Base-by-base conservation (phyloP, 345 rosid species). In the Salix exigua region DNA sequence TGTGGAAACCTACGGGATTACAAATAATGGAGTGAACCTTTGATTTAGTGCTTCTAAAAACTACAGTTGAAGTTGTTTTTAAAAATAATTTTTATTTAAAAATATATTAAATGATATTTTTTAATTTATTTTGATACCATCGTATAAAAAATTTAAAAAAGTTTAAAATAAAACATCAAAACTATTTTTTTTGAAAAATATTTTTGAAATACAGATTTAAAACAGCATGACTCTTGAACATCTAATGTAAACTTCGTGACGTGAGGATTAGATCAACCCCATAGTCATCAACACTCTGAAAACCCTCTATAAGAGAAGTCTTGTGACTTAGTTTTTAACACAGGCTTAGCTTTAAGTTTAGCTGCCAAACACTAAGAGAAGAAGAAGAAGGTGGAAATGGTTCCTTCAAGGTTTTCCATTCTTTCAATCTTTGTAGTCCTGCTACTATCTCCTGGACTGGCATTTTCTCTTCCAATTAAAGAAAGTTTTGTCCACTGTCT, bases 401-500 rank as follows among this genome's bases (percentile, higher is more conserved):
- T 48, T 16, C 28, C 68, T 69, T 30, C 80, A 7, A 66, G 28
- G n/a, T 68, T 63, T 25, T n/a, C 28, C 64, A 0, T 73, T 28
- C 48, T 83, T 69, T 37, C 84, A 26, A 48, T 70, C 8, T 63
- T 89, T 68, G 33, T 70, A 0, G 8, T 83, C 71, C 28, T 86
- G n/a, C 66, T 77, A 5, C 14, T 72, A 1, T 73, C 72, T 60
- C 66, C 78, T 71, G 48, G 74, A 8, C 37, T 18, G 26, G 2
- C 28, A 14, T 7, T 19, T 63, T 48, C 82, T 26, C 0, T 17
- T 46, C 10, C 78, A 2, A 40, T 70, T 35, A 40, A 65, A 4
- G 68, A 79, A 17, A 38, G 48, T 51, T 84, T 84, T 61, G 64
- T 63, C 65, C 82, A 65, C 2, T 84, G 86, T 55, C 73, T 83